Base-by-base conservation (phyloP, 1,284 basidiomycete genomes). In the Inonotus hispidus region DNA sequence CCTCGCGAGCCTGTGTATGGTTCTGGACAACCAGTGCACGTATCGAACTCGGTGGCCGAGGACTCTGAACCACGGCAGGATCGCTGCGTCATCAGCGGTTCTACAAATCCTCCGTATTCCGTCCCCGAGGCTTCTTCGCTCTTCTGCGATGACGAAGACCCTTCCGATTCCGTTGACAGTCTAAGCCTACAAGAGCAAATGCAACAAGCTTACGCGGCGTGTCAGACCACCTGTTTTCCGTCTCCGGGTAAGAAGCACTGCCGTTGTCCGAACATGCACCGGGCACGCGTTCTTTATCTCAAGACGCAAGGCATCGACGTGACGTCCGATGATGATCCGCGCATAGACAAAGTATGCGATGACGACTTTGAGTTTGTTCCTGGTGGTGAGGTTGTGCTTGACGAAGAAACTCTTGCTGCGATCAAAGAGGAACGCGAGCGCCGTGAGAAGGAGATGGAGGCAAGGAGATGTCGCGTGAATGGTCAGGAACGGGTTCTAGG, bases 301-400 rank as follows among this genome's bases (percentile, higher is more conserved):
- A 77, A 79, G 39, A 79, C 86, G 65, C 80, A 81, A 62, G 84
- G 84, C 63, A 78, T 85, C 58, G 78, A 84, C 59, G 79, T 85
- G 66, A 75, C 77, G 13, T 76, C 76, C 19, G 81, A 83, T 68
- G 71, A 79, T 61, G 85, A 87, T 71, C 83, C 85, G 1, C 79
- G 83, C 55, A 85, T 87, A 57, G 82, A 78, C 37, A 74, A 77
- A 23, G 83, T 87, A 49, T 76, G 75, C 63, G 84, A 87, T 72
- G 84, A 84, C 66, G 86, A 87, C 69, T 86, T 87, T 67, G 79
- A 82, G 66, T 87, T 86, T 65, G 72, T 83, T 2, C 84, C 85
- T 1, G 74, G 77, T 49, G 83, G 82, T 16, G 75, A 76, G 1
- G 76, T 87, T 58, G 65, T 67, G 25, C 72, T 83, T 63, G 80